Evolutionary conservation across 2,329 filamentous ascomycete species (phyloP).

Genomic region (Sporothrix luriei): DNA sequence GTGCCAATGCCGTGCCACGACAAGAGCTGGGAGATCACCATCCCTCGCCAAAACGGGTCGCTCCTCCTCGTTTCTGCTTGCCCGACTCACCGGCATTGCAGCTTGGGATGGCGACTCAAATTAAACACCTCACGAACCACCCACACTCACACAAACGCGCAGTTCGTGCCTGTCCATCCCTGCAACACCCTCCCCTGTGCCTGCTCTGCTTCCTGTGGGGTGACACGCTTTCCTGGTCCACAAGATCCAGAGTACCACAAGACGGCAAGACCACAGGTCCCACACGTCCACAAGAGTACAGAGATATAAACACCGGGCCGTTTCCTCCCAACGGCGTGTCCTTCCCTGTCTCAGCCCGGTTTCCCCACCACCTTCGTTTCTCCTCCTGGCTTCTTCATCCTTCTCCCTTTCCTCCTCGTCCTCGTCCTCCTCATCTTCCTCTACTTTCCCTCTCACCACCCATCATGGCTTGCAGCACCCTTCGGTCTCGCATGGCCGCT

Average conservation of each 20-base stretch:
- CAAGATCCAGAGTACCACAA: background rate
- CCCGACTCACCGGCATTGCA: background rate
- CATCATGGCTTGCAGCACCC: conserved; percentile 32
- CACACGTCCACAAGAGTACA: too few relatives aligned
- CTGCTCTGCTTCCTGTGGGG: background rate
- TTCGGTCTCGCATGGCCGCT: conserved; percentile 26
- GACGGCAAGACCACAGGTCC: background rate
- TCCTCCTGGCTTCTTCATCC: background rate
- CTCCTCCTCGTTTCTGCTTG: background rate
- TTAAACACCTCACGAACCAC: background rate
- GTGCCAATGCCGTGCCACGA: background rate
- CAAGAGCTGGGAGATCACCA: background rate
- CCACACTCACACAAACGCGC: background rate
- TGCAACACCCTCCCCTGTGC: background rate
- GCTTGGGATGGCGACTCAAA: conserved; percentile 12
- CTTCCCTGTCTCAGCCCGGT: background rate
- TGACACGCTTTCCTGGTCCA: background rate
- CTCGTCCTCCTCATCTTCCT: background rate
- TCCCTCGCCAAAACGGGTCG: background rate
- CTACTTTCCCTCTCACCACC: background rate
- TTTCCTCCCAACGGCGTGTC: conserved; percentile 7
- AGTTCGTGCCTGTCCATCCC: background rate
- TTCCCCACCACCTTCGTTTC: background rate
- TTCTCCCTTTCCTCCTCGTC: background rate
- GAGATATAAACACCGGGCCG: conserved; percentile 14